A percentile compares a stretch with the other conserved stretches of the same genome.
phyloP scores from a whole-genome alignment of 192 early-diverging fungal species.

The Backusella macrospora region DNA sequence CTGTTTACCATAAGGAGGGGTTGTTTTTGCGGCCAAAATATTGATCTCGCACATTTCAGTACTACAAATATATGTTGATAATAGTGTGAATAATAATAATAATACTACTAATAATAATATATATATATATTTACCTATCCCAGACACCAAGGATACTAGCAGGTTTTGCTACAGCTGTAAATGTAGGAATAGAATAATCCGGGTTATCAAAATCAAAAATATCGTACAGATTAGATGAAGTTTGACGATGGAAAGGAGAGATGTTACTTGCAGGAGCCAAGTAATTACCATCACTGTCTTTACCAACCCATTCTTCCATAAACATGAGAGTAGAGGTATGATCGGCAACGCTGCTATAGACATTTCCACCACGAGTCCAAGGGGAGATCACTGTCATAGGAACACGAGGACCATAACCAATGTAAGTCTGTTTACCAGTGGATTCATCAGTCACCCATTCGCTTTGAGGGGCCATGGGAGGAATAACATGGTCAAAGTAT shows the following conservation, averaged over 20 bases:
- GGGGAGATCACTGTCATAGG: conserved; percentile 28
- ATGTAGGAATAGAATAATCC: not conserved
- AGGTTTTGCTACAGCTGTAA: not conserved
- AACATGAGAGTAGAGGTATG: conserved; percentile 27
- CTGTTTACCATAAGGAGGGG: conserved; percentile 25
- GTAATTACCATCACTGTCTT: conserved; percentile 19
- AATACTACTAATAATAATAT: no score
- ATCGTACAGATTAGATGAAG: not conserved
- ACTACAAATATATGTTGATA: not conserved
- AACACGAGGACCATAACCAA: conserved; percentile 25
- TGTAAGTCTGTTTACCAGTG: not conserved
- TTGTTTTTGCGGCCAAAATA: conserved; percentile 5
- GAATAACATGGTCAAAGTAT: conserved; percentile 29
- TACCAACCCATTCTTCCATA: conserved; percentile 32
- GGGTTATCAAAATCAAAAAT: conserved; percentile 8
- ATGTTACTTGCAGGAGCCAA: conserved; percentile 25
- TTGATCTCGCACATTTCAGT: conserved; percentile 2
- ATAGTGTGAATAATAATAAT: no score
- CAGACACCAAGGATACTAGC: conserved; percentile 13
- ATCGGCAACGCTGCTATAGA: conserved; percentile 31
- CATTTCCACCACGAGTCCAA: conserved; percentile 29
- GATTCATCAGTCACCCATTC: conserved; percentile 22
- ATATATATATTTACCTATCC: not conserved
- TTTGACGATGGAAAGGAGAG: not conserved
- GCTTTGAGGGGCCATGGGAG: conserved; percentile 12